A percentile compares a stretch with the other conserved stretches of the same genome.
These are phyloP conservation scores for Leccinellum albellum DNA, from an alignment of 768 basidiomycete genomes.

Conservation along the genomic window DNA sequence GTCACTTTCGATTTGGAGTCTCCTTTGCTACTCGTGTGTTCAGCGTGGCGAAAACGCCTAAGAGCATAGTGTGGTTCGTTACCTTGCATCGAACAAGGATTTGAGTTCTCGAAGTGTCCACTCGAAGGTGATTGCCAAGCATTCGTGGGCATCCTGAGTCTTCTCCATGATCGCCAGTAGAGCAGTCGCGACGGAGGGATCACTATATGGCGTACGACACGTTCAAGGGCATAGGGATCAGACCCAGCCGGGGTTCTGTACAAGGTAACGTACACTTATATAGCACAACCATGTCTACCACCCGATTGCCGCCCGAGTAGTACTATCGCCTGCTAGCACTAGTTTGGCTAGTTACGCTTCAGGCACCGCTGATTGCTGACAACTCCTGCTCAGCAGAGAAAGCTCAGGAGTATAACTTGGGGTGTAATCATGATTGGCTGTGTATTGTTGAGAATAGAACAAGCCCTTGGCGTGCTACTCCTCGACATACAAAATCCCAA, in stretches of 20 bases:
- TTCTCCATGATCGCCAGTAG: slow-evolving; percentile 26
- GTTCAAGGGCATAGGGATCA: neutral
- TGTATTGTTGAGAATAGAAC: too few species aligned
- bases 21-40: slow-evolving; percentile 46
- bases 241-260: neutral
- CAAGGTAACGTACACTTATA: neutral
- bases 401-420: too few species aligned
- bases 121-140: slow-evolving; percentile 59
- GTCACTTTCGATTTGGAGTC: slow-evolving; percentile 74
- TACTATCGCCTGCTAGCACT: neutral
- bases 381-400: too few species aligned
- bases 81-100: slow-evolving; percentile 70
- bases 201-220: slow-evolving; percentile 2
- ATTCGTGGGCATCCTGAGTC: slow-evolving; percentile 44
- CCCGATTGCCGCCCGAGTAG: neutral
- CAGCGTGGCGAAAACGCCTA: neutral
- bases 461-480: too few species aligned
- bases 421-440: too few species aligned
- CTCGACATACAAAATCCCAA: too few species aligned
- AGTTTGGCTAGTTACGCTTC: neutral
- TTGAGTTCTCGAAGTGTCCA: slow-evolving; percentile 75
- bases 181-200: neutral
- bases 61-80: neutral
- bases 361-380: too few species aligned
- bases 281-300: too few species aligned